Base-by-base conservation (phyloP, 176 grass and related monocot genomes). In the Avena atlantica region DNA sequence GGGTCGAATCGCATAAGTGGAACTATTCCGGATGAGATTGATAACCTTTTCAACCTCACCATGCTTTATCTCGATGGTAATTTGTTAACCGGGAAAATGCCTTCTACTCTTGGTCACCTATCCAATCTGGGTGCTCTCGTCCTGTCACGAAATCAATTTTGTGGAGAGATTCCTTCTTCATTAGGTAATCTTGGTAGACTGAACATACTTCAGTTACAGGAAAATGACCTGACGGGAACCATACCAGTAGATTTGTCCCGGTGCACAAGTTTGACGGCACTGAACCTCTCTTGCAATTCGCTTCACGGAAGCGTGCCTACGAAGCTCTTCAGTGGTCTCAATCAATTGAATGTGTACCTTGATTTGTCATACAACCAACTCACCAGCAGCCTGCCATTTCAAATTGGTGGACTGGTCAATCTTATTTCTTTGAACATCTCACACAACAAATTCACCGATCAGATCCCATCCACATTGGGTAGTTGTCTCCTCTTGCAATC, bases 311-410 rank as follows among this genome's bases (percentile, higher is more conserved):
- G 8, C 58, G n/a, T 61, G n/a, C 58, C 19, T 23, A 11, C 20
- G 8, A 10, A 61, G 0, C 19, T 61, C 20, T 61, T 61, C 8
- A 23, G 58, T 61, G 8, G 20, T n/a, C n/a, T 61, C 0, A 21
- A 2, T 61, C 58, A 61, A 23, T 23, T 61, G 57, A 59, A 5
- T 59, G 2, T n/a, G 58, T 23, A 3, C 19, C 58, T 61, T 61
- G 77, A 94, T 76, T 73, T 91, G 76, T 94, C 92, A 23, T 58
- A 87, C 76, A 94, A 91, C 76, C 59, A 76, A 40, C 66, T 94
- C 57, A 90, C 23, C 8, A 85, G 89, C 3, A 6, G 49, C 2
- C 42, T 94, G 74, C 87, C 92, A 1, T 8, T 25, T 31, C 84
- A 83, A 55, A 47, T 94, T 17, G 87, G 87, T 63, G 66, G 25